These are phyloP conservation scores for Atractiella rhizophila DNA, from an alignment of 768 basidiomycete genomes.

Conservation along the genomic window DNA sequence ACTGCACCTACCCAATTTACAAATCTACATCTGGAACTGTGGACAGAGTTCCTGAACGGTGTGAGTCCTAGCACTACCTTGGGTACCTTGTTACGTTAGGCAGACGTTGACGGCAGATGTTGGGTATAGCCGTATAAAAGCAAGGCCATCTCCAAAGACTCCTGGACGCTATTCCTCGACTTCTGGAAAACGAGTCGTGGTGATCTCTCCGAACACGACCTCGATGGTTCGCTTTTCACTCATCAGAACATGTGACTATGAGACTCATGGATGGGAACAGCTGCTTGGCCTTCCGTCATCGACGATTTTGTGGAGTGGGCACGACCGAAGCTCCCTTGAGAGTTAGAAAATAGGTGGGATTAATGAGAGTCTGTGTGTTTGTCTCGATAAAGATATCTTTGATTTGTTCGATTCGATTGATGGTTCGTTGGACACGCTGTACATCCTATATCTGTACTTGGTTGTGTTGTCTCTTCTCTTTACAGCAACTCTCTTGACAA, in stretches of 20 bases:
- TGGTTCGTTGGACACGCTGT: too few relatives aligned
- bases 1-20: neutral
- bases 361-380: too few relatives aligned
- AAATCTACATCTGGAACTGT: conserved; percentile 33
- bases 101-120: conserved; percentile 21
- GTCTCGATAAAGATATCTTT: too few relatives aligned
- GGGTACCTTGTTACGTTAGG: too few relatives aligned
- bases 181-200: conserved; percentile 24
- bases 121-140: conserved; percentile 55
- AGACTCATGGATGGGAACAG: conserved; percentile 41
- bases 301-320: conserved; percentile 58
- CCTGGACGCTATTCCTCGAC: conserved; percentile 37
- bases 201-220: neutral
- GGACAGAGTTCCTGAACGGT: conserved; percentile 48
- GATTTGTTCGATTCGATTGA: too few relatives aligned
- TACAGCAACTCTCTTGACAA: too few relatives aligned
- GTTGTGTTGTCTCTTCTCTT: too few relatives aligned
- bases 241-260: neutral
- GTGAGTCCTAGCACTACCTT: conserved; percentile 42
- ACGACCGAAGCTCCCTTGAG: too few relatives aligned
- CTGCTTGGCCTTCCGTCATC: conserved; percentile 64
- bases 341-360: too few relatives aligned
- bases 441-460: too few relatives aligned
- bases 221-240: neutral
- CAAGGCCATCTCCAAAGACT: conserved; percentile 33